Evolutionary conservation across 2,329 filamentous ascomycete genomes (phyloP).

Genomic region (Westerdykella sp.): DNA sequence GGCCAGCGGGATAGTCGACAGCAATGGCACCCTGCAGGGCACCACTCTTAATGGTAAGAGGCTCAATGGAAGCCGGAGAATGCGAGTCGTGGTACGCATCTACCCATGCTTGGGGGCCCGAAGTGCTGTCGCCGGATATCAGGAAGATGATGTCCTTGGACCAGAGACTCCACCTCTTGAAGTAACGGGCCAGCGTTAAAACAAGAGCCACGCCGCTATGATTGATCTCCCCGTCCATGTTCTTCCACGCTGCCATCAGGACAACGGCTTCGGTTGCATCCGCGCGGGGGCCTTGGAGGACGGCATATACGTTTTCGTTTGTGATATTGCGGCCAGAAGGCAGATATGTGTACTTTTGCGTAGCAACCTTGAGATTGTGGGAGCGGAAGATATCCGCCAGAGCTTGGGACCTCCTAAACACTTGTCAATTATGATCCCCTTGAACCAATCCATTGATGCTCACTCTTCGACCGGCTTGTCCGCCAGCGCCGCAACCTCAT

Average conservation of each 20-base stretch:
- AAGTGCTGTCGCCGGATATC: conserved; percentile 79
- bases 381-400: conserved; percentile 70
- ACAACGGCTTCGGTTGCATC: conserved; percentile 98
- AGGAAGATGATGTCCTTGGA: conserved; percentile 97
- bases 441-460: background rate
- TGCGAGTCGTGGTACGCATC: conserved; percentile 95
- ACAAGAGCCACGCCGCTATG: conserved; percentile 80
- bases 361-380: conserved; percentile 78
- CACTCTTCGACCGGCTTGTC: conserved; percentile 36
- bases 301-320: conserved; percentile 88
- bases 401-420: conserved; percentile 55
- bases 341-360: conserved; percentile 80
- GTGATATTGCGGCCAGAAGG: conserved; percentile 66
- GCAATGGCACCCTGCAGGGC: conserved; percentile 87
- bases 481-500: conserved; percentile 66
- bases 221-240: conserved; percentile 72
- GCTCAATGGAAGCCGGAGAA: conserved; percentile 60
- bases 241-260: conserved; percentile 81
- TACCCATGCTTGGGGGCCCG: conserved; percentile 92
- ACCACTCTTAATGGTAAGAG: conserved; percentile 83
- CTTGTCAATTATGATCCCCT: conserved; percentile 15
- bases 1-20: conserved; percentile 72
- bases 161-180: conserved; percentile 97
- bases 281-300: conserved; percentile 86
- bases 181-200: conserved; percentile 84